Evolutionary conservation across 2,329 filamentous ascomycete genomes (phyloP).

Genomic region (Aspergillus ochraceoroseus): DNA sequence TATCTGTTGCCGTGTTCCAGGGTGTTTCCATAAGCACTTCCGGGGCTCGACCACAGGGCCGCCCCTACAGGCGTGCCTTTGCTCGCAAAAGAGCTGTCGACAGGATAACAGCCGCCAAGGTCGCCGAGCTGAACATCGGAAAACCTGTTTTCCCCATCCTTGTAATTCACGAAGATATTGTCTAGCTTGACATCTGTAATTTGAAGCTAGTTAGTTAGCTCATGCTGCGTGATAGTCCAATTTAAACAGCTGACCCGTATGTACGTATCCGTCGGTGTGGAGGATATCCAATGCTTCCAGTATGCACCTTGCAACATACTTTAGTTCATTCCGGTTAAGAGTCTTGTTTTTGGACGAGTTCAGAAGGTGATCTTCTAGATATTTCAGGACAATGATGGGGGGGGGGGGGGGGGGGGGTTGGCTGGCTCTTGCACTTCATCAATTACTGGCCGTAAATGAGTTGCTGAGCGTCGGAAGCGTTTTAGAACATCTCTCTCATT

Average conservation of each 20-base stretch:
- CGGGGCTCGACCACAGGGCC: slow-evolving; percentile 18
- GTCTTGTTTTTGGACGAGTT: neutral
- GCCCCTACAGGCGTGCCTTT: slow-evolving; percentile 17
- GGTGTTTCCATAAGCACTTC: slow-evolving; percentile 20
- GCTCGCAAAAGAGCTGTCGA: slow-evolving; percentile 15
- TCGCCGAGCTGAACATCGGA: slow-evolving; percentile 22
- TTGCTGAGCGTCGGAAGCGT: neutral
- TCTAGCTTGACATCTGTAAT: slow-evolving; percentile 19
- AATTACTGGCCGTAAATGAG: neutral
- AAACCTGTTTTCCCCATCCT: slow-evolving; percentile 14
- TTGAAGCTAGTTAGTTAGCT: too few species aligned
- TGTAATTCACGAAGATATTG: slow-evolving; percentile 22
- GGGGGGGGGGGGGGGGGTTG: too few species aligned
- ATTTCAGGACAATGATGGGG: slow-evolving; percentile 2
- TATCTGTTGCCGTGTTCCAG: slow-evolving; percentile 20
- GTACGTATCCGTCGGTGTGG: slow-evolving; percentile 14
- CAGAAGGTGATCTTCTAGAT: slow-evolving; percentile 5
- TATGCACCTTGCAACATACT: slow-evolving; percentile 11
- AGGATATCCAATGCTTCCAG: slow-evolving; percentile 15
- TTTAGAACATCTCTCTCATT: slow-evolving; percentile 1
- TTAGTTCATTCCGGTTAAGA: slow-evolving; percentile 10
- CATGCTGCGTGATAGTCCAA: too few species aligned
- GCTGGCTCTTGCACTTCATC: neutral
- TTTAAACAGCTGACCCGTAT: slow-evolving; percentile 14
- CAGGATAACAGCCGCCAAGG: slow-evolving; percentile 16